These are phyloP conservation scores for Selenicereus undatus DNA, from an alignment of 148 eudicot genomes.

Conservation along the genomic window DNA sequence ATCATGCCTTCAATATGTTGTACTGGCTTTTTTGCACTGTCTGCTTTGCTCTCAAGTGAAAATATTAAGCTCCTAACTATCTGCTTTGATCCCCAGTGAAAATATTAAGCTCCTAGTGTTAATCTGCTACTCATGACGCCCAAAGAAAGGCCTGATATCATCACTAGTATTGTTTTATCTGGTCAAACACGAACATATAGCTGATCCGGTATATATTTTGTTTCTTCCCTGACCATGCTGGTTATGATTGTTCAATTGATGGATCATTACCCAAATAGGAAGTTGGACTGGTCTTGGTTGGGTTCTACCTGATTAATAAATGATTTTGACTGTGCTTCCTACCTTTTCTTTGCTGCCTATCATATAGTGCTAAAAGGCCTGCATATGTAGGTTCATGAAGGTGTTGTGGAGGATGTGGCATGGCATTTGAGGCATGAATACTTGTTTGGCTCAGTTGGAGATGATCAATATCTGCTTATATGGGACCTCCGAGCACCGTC, in stretches of 20 bases:
- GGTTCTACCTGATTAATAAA: not conserved
- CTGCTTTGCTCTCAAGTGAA: not conserved
- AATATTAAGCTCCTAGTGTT: not conserved
- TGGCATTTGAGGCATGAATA: slow-evolving; percentile 89
- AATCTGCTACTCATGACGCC: not conserved
- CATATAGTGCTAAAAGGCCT: slow-evolving; percentile 6
- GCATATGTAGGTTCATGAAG: slow-evolving; percentile 64
- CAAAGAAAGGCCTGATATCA: not conserved
- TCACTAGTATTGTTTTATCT: not conserved
- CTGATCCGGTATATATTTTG: not conserved
- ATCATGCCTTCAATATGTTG: slow-evolving; percentile 9
- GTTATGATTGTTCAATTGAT: not conserved
- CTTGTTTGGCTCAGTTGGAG: slow-evolving; percentile 83
- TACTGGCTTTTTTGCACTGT: not conserved
- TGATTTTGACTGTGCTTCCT: not conserved
- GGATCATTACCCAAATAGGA: slow-evolving; percentile 3
- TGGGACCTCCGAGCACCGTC: slow-evolving; percentile 84
- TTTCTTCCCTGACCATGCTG: not conserved
- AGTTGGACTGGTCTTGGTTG: not conserved
- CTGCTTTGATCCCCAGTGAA: no score
- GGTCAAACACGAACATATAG: not conserved
- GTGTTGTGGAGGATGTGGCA: slow-evolving; percentile 87
- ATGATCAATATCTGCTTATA: slow-evolving; percentile 58
- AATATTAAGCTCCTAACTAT: not conserved
- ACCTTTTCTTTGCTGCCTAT: not conserved